A percentile compares a stretch with the other conserved stretches of the same genome.
These are phyloP conservation scores for Candida hispaniensis DNA, from an alignment of 805 yeast genomes.

Conservation along the genomic window DNA sequence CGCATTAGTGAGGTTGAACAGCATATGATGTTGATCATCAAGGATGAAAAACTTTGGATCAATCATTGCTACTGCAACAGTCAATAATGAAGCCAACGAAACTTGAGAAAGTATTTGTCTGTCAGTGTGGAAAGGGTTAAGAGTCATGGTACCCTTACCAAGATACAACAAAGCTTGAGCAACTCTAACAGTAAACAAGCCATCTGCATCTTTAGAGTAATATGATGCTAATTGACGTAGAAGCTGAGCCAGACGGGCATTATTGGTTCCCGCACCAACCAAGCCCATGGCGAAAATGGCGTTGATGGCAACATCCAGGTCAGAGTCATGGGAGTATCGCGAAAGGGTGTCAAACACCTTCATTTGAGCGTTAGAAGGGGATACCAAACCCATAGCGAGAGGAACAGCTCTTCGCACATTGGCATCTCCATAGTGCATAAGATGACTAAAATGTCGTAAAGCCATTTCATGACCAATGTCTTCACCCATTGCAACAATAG, in stretches of 20 bases:
- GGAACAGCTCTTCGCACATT: slow-evolving; percentile 91
- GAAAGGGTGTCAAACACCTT: slow-evolving; percentile 94
- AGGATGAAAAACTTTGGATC: slow-evolving; percentile 79
- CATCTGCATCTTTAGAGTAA: slow-evolving; percentile 81
- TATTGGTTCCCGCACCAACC: slow-evolving; percentile 97
- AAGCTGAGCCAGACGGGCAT: slow-evolving; percentile 93
- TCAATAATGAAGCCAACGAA: slow-evolving; percentile 77
- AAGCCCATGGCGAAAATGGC: slow-evolving; percentile 96
- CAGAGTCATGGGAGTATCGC: slow-evolving; percentile 92
- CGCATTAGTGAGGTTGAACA: slow-evolving; percentile 78
- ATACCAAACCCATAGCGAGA: slow-evolving; percentile 91
- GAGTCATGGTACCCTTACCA: slow-evolving; percentile 90
- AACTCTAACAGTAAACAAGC: slow-evolving; percentile 82
- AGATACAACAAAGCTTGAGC: slow-evolving; percentile 91
- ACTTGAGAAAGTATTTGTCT: slow-evolving; percentile 79
- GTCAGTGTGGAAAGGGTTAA: slow-evolving; percentile 83
- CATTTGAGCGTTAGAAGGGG: slow-evolving; percentile 91
- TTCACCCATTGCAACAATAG: slow-evolving; percentile 93
- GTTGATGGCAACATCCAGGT: slow-evolving; percentile 85
- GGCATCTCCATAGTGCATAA: slow-evolving; percentile 95
- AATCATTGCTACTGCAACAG: slow-evolving; percentile 71
- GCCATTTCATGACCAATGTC: slow-evolving; percentile 97
- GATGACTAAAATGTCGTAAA: slow-evolving; percentile 89
- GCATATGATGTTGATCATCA: slow-evolving; percentile 61
- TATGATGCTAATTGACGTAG: slow-evolving; percentile 90